These are phyloP conservation scores for Noccaea caerulescens DNA, from an alignment of 345 rosid genomes.

Conservation along the genomic window DNA sequence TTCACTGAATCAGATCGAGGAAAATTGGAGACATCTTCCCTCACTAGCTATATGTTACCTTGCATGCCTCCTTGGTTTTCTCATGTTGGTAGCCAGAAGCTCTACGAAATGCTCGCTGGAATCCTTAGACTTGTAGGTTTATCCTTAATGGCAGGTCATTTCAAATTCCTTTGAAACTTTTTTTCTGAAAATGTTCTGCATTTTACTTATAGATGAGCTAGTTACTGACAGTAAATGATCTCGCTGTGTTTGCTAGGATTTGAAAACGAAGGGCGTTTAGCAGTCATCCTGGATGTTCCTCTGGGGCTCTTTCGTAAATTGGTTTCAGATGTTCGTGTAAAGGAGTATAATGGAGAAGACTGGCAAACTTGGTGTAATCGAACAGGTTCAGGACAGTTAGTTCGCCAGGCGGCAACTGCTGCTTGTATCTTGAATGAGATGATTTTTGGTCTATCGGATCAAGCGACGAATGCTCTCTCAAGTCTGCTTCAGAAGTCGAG, in stretches of 20 bases:
- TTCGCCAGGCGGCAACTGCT: conserved; percentile 84
- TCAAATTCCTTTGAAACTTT: conserved; percentile 43
- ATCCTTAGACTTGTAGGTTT: conserved; percentile 87
- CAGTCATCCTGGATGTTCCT: conserved; percentile 76
- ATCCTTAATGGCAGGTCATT: conserved; percentile 82
- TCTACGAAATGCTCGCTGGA: conserved; percentile 76
- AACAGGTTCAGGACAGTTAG: conserved; percentile 75
- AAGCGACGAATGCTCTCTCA: conserved; percentile 55
- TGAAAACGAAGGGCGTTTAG: conserved; percentile 61
- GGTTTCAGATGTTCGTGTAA: conserved; percentile 72
- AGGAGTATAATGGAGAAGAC: conserved; percentile 66
- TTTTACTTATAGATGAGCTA: conserved; percentile 19
- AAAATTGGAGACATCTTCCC: conserved; percentile 38
- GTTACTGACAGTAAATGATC: conserved; percentile 39
- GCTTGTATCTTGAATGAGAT: conserved; percentile 87
- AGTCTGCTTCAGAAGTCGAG: conserved; percentile 61
- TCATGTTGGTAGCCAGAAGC: conserved; percentile 68
- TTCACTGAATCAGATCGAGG: conserved; percentile 48
- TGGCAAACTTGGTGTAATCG: conserved; percentile 84
- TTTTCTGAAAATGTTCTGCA: conserved; percentile 22
- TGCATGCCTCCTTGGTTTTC: conserved; percentile 87
- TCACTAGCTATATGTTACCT: conserved; percentile 60
- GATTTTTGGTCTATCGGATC: conserved; percentile 79
- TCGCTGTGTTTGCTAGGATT: conserved; percentile 57
- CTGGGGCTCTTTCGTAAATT: conserved; percentile 62